Base-by-base conservation (phyloP, 345 rosid species). In the Noccaea caerulescens region DNA sequence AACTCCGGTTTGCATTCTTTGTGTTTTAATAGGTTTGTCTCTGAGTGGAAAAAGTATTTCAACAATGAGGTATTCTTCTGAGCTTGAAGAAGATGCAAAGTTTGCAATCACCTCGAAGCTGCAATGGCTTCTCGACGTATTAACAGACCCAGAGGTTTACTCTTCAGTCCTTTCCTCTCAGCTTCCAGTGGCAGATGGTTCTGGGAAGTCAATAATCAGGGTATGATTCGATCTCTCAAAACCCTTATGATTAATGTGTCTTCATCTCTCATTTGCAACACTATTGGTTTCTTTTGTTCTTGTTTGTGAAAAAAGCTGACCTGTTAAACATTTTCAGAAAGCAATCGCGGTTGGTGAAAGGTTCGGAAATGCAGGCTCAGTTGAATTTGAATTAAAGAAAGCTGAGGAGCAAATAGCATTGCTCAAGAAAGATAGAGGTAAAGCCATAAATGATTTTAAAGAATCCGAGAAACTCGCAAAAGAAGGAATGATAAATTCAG, bases 41-140 rank as follows among this genome's bases (percentile, higher is more conserved):
- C 85, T 50, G 99, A 94, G 78, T 94, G 98, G 99, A 87, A 88
- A 81, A 92, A 84, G 76, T 94, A 94, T 82, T 85, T 94, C n/a
- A n/a, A n/a, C n/a, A n/a, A 16, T 16, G 18, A 16, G 18, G 18
- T 16, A 16, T 16, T 16, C 18, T 16, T 16, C 18, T 16, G 18
- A 16, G 18, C 18, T 16, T 16, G 18, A 16, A 16, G 18, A 16
- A 16, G 18, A 16, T 16, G 18, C 18, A 16, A 16, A 16, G 18
- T 16, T 16, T 16, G 18, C 18, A 16, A 16, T 16, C 18, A 16
- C 18, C 18, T 16, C 64, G 68, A 93, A 86, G 82, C 87, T 91
- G 46, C 80, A 53, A 8, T 91, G 97, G 98, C 60, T 93, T 67
- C 79, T 89, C 63, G 78, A 85, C 45, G 60, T 73, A 54, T 60